Evolutionary conservation across 805 yeast species (phyloP), one percentile per base, ranked within the genome.

Genomic region (Candida parachauliodes): DNA sequence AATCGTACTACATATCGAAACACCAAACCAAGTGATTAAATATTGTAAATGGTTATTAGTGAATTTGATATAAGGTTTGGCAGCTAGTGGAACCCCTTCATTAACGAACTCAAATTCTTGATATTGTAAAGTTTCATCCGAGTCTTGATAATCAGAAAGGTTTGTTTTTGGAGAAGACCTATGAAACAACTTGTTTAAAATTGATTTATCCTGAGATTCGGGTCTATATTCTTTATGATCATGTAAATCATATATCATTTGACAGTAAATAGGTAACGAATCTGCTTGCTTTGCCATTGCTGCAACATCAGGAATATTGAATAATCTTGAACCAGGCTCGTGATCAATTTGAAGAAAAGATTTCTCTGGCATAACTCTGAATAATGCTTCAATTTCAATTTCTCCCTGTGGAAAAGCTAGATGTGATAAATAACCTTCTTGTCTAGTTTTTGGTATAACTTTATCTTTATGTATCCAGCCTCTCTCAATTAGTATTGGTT

Each of bases 11-110:
- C 86, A 75, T 28, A 84, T 50, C 2, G 88, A 79, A 29, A 91
- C 73, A 0, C 96, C 95, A 57, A 86, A 91, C 98, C 98, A 93
- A 0, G 98, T 93, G 15, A 88, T 78, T 52, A 93, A 65, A 57
- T 93, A 93, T 58, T 91, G 96, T 58, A 89, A 62, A 55, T 93
- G 98, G 54, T 88, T 88, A 58, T 93, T 93, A 43, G 83, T 79
- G 54, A 87, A 74, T 47, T 81, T 89, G 23, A 91, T 77, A 49
- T 77, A 78, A n/a, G 96, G 89, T 7, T 70, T 62, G 38, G 83
- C 79, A 1, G 96, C 98, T 8, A 93, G 57, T 8, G 98, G 98
- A 5, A 91, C 91, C 37, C 98, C 98, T 4, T 86, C 82, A 41
- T 72, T 75, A 39, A 79, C 63, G 51, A 84, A 79, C 58, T 86